Evolutionary conservation across 1,284 basidiomycete genomes (phyloP).

Genomic region (Rhodotorula sp.): DNA sequence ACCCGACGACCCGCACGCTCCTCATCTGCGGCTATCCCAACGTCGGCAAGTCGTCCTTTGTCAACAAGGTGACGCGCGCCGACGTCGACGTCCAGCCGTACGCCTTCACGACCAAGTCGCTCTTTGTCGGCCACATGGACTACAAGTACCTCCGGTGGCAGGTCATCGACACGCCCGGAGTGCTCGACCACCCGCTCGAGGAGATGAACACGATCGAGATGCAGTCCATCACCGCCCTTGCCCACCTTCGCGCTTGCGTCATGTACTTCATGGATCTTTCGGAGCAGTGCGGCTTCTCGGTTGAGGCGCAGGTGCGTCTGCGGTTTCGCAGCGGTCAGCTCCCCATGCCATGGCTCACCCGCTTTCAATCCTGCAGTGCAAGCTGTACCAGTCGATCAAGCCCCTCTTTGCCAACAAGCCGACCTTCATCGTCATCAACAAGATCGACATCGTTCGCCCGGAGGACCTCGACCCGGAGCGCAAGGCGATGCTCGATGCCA

Average conservation of each 20-base stretch:
- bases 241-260: constrained; percentile 85
- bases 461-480: constrained; percentile 75
- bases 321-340: not conserved
- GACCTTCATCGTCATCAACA: constrained; percentile 89
- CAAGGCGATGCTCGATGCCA: constrained; percentile 77
- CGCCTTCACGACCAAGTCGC: constrained; percentile 94
- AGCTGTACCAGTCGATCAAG: constrained; percentile 97
- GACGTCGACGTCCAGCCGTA: constrained; percentile 98
- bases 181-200: constrained; percentile 89
- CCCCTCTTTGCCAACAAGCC: constrained; percentile 91
- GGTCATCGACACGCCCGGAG: constrained; percentile 89
- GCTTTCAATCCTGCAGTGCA: constrained; percentile 62
- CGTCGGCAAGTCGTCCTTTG: constrained; percentile 95
- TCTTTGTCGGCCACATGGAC: constrained; percentile 94
- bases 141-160: constrained; percentile 98
- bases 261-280: constrained; percentile 97
- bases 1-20: constrained; percentile 93
- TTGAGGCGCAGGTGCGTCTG: constrained; percentile 78
- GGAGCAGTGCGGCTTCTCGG: constrained; percentile 92
- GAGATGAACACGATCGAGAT: constrained; percentile 99
- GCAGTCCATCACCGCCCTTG: constrained; percentile 95
- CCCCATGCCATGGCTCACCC: not conserved
- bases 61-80: constrained; percentile 96
- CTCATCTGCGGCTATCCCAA: constrained; percentile 96
- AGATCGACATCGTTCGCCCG: constrained; percentile 84